Evolutionary conservation across 108 stramenopile species (phyloP).

Genomic region (Cylindrotheca closterium): DNA sequence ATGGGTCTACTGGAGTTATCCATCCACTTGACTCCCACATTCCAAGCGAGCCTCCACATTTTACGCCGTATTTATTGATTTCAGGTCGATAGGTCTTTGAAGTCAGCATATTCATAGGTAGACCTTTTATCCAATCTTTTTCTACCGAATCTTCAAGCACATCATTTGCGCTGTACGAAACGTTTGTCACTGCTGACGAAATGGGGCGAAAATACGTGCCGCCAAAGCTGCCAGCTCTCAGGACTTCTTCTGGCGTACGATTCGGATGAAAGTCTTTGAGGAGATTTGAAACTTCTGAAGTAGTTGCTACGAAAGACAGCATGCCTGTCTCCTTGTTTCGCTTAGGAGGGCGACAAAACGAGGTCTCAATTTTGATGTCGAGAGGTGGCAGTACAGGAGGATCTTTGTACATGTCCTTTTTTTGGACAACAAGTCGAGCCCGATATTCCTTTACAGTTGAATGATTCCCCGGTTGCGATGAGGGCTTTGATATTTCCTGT

Average conservation of each 20-base stretch:
- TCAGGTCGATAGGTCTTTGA: conserved; percentile 58
- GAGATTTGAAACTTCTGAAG: conserved; percentile 8
- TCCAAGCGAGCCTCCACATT: conserved; percentile 91
- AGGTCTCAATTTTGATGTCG: conserved; percentile 35
- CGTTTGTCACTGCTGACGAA: conserved; percentile 78
- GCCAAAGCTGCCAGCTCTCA: conserved; percentile 91
- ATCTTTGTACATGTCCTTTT: conserved; percentile 85
- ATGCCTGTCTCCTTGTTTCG: conserved; percentile 53
- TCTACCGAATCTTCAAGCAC: conserved; percentile 63
- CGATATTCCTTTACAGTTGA: conserved; percentile 42
- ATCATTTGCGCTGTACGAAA: conserved; percentile 59
- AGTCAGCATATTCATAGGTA: conserved; percentile 57
- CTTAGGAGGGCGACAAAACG: conserved; percentile 36
- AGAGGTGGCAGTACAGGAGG: conserved; percentile 75
- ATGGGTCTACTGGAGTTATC: conserved; percentile 89
- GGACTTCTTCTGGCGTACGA: conserved; percentile 90
- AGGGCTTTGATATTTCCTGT: not conserved
- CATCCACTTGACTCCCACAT: conserved; percentile 94
- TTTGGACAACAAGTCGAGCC: conserved; percentile 51
- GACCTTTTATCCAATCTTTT: conserved; percentile 76
- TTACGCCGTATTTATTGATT: conserved; percentile 89
- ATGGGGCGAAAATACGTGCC: conserved; percentile 97
- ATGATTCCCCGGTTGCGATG: conserved; percentile 41
- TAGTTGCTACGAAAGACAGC: conserved; percentile 51
- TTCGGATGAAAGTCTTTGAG: conserved; percentile 92